Evolutionary conservation across 495 filamentous ascomycete genomes (phyloP).

Genomic region (Sabuloglossum arenarium): DNA sequence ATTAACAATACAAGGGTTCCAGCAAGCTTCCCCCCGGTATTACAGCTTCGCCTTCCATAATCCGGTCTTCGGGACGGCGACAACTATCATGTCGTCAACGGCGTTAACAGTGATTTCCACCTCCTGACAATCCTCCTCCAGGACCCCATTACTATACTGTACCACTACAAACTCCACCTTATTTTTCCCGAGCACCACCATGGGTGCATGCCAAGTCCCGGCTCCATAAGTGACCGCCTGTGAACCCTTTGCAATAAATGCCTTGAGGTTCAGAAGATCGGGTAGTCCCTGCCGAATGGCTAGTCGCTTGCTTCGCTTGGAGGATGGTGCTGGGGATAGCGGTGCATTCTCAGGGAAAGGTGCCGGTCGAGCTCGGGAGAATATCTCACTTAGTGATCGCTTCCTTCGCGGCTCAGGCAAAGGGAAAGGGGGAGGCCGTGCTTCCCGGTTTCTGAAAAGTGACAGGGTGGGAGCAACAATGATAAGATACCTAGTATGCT

Average conservation of each 20-base stretch:
- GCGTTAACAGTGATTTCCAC: slow-evolving; percentile 15
- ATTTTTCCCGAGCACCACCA: slow-evolving; percentile 60
- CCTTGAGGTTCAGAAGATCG: slow-evolving; percentile 45
- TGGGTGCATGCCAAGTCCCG: slow-evolving; percentile 94
- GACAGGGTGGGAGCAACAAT: slow-evolving; percentile 60
- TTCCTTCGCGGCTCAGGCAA: slow-evolving; percentile 17
- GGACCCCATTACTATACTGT: slow-evolving; percentile 72
- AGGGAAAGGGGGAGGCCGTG: slow-evolving; percentile 20
- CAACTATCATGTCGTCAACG: neutral
- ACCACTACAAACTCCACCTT: slow-evolving; percentile 69
- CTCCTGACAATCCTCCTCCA: slow-evolving; percentile 79
- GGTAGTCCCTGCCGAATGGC: slow-evolving; percentile 40
- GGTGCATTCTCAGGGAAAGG: slow-evolving; percentile 18
- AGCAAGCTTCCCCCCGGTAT: neutral
- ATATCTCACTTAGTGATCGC: slow-evolving; percentile 13
- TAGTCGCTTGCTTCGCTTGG: slow-evolving; percentile 9
- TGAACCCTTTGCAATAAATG: slow-evolving; percentile 57
- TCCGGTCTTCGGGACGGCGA: neutral
- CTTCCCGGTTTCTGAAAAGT: slow-evolving; percentile 2
- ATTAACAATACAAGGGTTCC: too few relatives aligned
- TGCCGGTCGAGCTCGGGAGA: slow-evolving; percentile 17
- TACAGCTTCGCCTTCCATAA: neutral
- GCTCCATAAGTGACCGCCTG: slow-evolving; percentile 83
- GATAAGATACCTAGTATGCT: slow-evolving; percentile 46
- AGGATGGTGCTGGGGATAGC: slow-evolving; percentile 7